These are phyloP conservation scores for Rubus idaeus DNA, from an alignment of 306 rosid species.

Conservation along the genomic window DNA sequence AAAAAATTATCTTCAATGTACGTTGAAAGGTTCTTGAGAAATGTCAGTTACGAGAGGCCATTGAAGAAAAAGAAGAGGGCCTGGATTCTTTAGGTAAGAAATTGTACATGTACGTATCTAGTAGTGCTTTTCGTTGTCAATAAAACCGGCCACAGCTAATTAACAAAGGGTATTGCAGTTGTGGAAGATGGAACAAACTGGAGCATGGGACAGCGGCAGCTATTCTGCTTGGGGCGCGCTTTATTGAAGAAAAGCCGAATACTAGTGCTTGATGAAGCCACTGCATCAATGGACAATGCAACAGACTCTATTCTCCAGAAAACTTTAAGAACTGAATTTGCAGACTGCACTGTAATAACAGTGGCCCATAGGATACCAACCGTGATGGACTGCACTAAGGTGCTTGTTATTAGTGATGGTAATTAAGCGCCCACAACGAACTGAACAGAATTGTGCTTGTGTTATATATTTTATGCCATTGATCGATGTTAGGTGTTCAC, in stretches of 20 bases:
- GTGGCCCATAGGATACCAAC: slow-evolving; percentile 42
- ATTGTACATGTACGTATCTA: too few species aligned
- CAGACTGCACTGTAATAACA: slow-evolving; percentile 30
- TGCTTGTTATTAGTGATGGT: slow-evolving; percentile 35
- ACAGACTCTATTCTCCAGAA: slow-evolving; percentile 32
- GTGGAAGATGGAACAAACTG: slow-evolving; percentile 38
- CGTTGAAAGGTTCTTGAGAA: too few species aligned
- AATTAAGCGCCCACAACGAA: neutral
- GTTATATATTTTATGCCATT: neutral
- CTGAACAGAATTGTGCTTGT: neutral
- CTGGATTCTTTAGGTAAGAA: too few species aligned
- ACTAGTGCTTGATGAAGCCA: slow-evolving; percentile 40
- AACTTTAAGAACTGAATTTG: slow-evolving; percentile 32
- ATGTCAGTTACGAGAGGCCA: too few species aligned
- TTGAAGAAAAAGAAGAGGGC: too few species aligned
- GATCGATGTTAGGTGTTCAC: neutral
- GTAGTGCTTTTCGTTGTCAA: too few species aligned
- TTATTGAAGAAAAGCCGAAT: slow-evolving; percentile 33
- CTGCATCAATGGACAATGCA: slow-evolving; percentile 37
- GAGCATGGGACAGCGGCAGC: slow-evolving; percentile 43
- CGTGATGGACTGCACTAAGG: slow-evolving; percentile 32
- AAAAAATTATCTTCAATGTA: too few species aligned
- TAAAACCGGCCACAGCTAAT: too few species aligned
- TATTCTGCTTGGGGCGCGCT: slow-evolving; percentile 37
- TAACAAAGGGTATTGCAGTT: too few species aligned